A percentile compares a stretch with the other conserved stretches of the same genome.
These are phyloP conservation scores for Flaveria trinervia DNA, from an alignment of 129 eudicot genomes.

Conservation along the genomic window DNA sequence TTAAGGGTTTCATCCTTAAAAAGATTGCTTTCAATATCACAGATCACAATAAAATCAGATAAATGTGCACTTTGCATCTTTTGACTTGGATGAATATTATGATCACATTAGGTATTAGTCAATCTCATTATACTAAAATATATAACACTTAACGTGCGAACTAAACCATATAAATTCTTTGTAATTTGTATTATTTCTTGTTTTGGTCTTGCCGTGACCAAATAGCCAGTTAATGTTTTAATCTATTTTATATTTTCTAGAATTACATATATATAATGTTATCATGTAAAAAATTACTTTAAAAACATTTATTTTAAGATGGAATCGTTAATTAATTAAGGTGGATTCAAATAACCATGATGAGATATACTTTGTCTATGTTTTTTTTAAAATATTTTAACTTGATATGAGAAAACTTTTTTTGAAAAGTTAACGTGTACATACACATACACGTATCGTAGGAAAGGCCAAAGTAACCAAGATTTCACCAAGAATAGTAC, in stretches of 20 bases:
- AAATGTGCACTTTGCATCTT: too few relatives aligned
- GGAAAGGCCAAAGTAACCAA: constrained; percentile 8
- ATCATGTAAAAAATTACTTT: not conserved
- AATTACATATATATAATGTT: too few relatives aligned
- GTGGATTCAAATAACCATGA: not conserved
- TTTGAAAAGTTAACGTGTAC: not conserved
- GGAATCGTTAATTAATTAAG: not conserved
- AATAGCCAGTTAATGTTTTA: not conserved
- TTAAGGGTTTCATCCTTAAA: too few relatives aligned
- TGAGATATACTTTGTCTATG: not conserved
- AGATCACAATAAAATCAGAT: too few relatives aligned
- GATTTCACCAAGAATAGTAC: constrained; percentile 22
- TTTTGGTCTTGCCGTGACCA: not conserved
- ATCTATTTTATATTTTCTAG: not conserved
- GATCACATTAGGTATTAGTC: too few relatives aligned
- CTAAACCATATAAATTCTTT: too few relatives aligned
- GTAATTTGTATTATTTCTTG: not conserved
- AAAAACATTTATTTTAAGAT: not conserved
- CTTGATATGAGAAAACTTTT: not conserved
- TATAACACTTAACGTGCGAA: too few relatives aligned
- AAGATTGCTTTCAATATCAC: too few relatives aligned
- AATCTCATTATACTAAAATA: too few relatives aligned
- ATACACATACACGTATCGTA: not conserved
- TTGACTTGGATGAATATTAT: too few relatives aligned
- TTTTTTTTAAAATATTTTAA: not conserved